Percentiles rank a stretch among this genome's conserved stretches.
phyloP scores from a whole-genome alignment of 1,284 basidiomycete genomes.

The Marasmius fiardii region DNA sequence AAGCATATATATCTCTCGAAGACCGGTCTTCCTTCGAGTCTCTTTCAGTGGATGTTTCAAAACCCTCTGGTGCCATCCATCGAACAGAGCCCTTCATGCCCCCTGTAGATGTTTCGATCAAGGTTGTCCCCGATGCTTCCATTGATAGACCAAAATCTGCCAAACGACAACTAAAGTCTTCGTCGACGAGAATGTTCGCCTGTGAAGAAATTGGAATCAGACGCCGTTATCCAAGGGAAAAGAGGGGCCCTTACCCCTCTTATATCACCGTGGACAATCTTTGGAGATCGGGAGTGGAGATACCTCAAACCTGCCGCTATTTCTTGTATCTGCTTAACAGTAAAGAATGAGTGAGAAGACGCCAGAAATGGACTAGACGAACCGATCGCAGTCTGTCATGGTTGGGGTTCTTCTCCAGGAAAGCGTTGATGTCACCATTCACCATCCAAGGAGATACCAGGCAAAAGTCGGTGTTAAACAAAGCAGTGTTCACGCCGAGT shows the following conservation, averaged over 20 bases:
- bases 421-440: slow-evolving; percentile 10
- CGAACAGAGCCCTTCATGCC: background rate
- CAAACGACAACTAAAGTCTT: background rate
- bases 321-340: slow-evolving; percentile 1
- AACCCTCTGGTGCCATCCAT: slow-evolving; percentile 6
- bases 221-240: background rate
- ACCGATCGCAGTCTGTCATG: slow-evolving; percentile 4
- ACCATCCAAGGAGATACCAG: slow-evolving; percentile 13
- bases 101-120: background rate
- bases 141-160: slow-evolving; percentile 2
- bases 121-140: background rate
- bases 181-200: slow-evolving; percentile 4
- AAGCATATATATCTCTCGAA: slow-evolving; percentile 11
- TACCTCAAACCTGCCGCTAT: slow-evolving; percentile 10
- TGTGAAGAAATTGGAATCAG: background rate
- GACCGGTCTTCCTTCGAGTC: background rate
- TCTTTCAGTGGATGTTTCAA: background rate
- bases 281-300: slow-evolving; percentile 5
- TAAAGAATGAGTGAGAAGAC: background rate
- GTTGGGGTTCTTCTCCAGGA: slow-evolving; percentile 3
- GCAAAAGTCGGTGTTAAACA: slow-evolving; percentile 6
- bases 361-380: background rate
- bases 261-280: slow-evolving; percentile 11
- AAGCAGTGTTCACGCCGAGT: slow-evolving; percentile 9
- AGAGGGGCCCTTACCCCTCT: slow-evolving; percentile 2